Evolutionary conservation across 371 early-diverging fungal species (phyloP), one percentile per base, ranked within the genome.

Genomic region (Lichtheimia hyalospora): DNA sequence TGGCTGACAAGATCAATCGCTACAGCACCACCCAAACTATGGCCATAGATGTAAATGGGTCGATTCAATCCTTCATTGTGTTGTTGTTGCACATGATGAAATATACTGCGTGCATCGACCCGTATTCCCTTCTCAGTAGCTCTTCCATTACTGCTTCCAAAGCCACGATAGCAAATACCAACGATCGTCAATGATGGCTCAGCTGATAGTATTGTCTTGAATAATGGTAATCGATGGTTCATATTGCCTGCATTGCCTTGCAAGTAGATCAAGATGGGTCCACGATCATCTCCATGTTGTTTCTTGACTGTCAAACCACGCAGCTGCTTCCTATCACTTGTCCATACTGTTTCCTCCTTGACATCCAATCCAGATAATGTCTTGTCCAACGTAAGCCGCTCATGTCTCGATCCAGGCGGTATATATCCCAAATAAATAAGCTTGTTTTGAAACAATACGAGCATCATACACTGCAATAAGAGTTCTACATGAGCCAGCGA

Each of bases 201-300:
- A 25, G 39, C 60, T 39, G 5, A n/a, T 6, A 64, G 16, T 25
- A 71, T 50, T 0, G 61, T 54, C n/a, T 66, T 49, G 42, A 79
- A 80, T 10, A 74, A 48, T 3, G 61, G 65, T 14, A 73, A 40
- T 25, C 81, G 75, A 48, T 73, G 70, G 16, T 67, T 63, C 67
- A 73, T 75, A 39, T 76, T 80, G 7, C 81, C 81, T 20, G 77
- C 81, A 49, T 80, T 80, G 25, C 75, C 68, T 52, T 63, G 41
- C 10, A 62, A 60, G 52, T 60, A 64, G 15, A 52, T 23, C 7
- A 58, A 27, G 18, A 60, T 44, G n/a, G 52, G 58, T 3, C 49
- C 41, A 16, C 44, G 18, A 25, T 13, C 20, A 18, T 52, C 44
- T 14, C 27, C 10, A 18, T 54, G 48, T 46, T 58, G 64, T 20